A percentile compares a stretch with the other conserved stretches of the same genome.
These are phyloP conservation scores for Fusarium albosuccineum DNA, from an alignment of 2,329 filamentous ascomycete genomes.

Conservation along the genomic window DNA sequence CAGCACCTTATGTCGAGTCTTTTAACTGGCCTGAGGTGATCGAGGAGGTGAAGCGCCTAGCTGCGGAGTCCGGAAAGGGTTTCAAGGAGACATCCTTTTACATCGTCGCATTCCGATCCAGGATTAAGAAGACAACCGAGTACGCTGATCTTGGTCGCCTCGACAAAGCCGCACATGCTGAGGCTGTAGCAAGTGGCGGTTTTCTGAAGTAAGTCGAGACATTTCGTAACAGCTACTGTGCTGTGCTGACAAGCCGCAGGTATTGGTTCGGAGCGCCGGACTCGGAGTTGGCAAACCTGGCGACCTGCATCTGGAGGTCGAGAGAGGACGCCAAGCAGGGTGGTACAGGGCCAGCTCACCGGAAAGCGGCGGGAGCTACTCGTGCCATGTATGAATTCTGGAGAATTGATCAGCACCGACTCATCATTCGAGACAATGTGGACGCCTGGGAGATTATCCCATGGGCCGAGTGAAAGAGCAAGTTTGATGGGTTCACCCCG, in stretches of 20 bases:
- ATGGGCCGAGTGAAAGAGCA: constrained; percentile 59
- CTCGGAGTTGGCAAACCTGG: constrained; percentile 78
- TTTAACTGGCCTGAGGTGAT: constrained; percentile 84
- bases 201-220: constrained; percentile 75
- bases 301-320: constrained; percentile 79
- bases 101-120: constrained; percentile 85
- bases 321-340: constrained; percentile 71
- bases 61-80: constrained; percentile 55
- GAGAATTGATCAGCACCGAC: constrained; percentile 76
- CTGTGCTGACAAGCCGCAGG: constrained; percentile 54
- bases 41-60: constrained; percentile 66
- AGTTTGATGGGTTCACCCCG: background rate
- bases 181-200: constrained; percentile 83
- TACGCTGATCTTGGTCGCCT: constrained; percentile 76
- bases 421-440: constrained; percentile 76
- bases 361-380: constrained; percentile 74
- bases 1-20: constrained; percentile 75
- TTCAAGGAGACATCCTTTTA: constrained; percentile 80
- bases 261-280: constrained; percentile 91
- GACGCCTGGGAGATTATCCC: constrained; percentile 72
- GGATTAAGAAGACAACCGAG: constrained; percentile 75
- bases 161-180: constrained; percentile 83
- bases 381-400: constrained; percentile 75
- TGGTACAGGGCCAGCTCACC: constrained; percentile 70
- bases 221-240: background rate